Evolutionary conservation across 768 basidiomycete genomes (phyloP).

Genomic region (Lenzites betulinus): DNA sequence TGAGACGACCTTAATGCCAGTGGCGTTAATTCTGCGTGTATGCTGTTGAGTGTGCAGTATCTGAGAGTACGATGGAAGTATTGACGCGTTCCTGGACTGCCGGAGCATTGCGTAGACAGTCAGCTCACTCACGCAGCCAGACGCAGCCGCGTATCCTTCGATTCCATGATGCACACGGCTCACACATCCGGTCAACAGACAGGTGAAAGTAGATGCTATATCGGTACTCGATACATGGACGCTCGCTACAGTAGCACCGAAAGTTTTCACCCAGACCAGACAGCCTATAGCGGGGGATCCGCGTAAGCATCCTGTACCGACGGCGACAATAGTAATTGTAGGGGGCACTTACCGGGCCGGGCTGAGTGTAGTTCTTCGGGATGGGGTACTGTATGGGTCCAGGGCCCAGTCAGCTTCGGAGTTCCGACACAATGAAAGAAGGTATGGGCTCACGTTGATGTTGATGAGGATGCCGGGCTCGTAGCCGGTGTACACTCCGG

Average conservation of each 20-base stretch:
- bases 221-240: slow-evolving; percentile 4
- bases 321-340: neutral
- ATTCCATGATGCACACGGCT: no score
- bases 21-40: slow-evolving; percentile 1
- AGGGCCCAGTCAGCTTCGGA: neutral
- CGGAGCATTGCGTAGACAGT: no score
- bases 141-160: no score
- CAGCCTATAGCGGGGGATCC: neutral
- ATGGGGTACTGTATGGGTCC: slow-evolving; percentile 16
- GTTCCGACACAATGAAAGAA: neutral
- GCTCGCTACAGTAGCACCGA: neutral
- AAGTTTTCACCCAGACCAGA: slow-evolving; percentile 21
- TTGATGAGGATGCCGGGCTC: slow-evolving; percentile 37
- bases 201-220: neutral
- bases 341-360: slow-evolving; percentile 9
- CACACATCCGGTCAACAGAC: neutral
- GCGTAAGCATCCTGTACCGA: no score
- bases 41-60: neutral
- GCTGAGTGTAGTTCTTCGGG: slow-evolving; percentile 25
- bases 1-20: slow-evolving; percentile 11
- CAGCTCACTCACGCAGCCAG: no score
- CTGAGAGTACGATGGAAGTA: no score
- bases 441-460: slow-evolving; percentile 29
- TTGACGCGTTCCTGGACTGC: no score
- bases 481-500: slow-evolving; percentile 33